A percentile compares a stretch with the other conserved stretches of the same genome.
Conservation (phyloP, 306 rosid species). For the Sicyos baderoa region DNA sequence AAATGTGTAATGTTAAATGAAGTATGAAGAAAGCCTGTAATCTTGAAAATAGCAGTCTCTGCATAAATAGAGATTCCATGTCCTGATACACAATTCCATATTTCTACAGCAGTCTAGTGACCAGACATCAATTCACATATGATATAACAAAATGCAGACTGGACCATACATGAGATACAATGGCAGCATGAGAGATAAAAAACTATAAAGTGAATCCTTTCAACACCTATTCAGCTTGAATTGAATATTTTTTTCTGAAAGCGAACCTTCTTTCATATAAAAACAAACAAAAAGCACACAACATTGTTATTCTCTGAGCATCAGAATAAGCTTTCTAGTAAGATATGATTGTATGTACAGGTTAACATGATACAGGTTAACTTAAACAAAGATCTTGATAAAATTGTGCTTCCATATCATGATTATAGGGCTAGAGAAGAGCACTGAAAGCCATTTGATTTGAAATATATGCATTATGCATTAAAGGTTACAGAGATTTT, state of each 20-base stretch:
- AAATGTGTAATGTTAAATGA: neutral
- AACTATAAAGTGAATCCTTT: neutral
- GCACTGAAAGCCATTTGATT: neutral
- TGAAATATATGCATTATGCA: neutral
- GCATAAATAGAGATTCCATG: neutral
- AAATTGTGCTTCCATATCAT: neutral
- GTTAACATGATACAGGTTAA: neutral
- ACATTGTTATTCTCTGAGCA: neutral
- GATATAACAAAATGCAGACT: neutral
- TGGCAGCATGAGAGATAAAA: neutral
- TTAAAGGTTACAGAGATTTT: neutral
- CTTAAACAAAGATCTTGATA: neutral
- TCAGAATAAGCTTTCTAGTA: neutral
- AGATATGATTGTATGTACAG: neutral
- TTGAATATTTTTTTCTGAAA: neutral
- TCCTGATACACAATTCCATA: neutral
- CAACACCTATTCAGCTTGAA: constrained; percentile 1
- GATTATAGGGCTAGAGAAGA: neutral
- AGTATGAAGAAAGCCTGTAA: neutral
- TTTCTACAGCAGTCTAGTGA: neutral
- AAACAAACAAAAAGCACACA: neutral
- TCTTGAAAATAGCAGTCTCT: neutral
- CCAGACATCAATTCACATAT: neutral
- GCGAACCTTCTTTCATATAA: neutral
- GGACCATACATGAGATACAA: neutral